Conservation (phyloP, 768 basidiomycete species). For the Suillus sp. region DNA sequence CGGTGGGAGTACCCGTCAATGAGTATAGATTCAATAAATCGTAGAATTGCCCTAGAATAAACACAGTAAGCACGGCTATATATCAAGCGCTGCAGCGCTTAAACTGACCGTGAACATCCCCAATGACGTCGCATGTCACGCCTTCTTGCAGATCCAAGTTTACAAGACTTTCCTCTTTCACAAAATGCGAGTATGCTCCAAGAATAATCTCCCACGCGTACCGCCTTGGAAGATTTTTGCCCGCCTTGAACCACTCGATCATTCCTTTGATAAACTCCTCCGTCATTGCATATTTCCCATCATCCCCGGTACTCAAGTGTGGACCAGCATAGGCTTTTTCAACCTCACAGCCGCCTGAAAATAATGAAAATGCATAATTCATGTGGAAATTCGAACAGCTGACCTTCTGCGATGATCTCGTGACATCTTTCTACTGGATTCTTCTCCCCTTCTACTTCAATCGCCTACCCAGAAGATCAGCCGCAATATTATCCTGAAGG, state of each 20-base stretch:
- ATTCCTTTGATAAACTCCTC: conserved; percentile 79
- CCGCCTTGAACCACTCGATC: conserved; percentile 92
- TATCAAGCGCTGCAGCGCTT: conserved; percentile 3
- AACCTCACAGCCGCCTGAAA: conserved; percentile 73
- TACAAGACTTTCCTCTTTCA: conserved; percentile 80
- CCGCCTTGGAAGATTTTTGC: conserved; percentile 87
- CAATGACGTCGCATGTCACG: conserved; percentile 88
- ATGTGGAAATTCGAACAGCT: conserved; percentile 14
- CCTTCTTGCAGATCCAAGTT: conserved; percentile 74
- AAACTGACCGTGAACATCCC: conserved; percentile 86
- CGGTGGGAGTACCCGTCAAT: conserved; percentile 81
- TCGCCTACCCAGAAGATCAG: conserved; percentile 57
- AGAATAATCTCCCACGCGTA: conserved; percentile 96
- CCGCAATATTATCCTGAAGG: no score
- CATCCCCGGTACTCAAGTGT: conserved; percentile 54
- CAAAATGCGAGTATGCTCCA: conserved; percentile 76
- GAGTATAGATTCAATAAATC: conserved; percentile 87
- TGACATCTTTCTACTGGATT: conserved; percentile 71
- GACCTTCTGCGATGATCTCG: conserved; percentile 81
- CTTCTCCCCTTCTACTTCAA: conserved; percentile 90
- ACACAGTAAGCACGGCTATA: conserved; percentile 2
- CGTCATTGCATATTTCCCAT: conserved; percentile 74
- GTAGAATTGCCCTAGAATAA: conserved; percentile 81
- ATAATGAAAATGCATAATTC: conserved; percentile 13
- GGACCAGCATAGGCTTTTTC: conserved; percentile 80